Conservation (phyloP, 257 asterid species). For the Nicotiana sylvestris region DNA sequence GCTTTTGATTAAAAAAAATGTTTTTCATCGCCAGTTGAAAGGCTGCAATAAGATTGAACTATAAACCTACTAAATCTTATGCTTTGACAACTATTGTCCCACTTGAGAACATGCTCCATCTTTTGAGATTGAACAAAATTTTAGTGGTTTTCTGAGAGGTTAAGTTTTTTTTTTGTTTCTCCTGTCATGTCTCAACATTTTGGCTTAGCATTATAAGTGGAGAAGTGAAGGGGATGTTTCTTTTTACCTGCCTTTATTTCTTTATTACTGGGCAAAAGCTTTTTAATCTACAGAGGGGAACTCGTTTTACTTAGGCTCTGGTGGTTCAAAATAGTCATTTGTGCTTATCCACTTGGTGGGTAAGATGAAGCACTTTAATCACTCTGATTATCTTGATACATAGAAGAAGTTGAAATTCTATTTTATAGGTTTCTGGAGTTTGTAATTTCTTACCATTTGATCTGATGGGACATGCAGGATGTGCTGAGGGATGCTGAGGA, state of each 20-base stretch:
- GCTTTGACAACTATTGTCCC: background rate
- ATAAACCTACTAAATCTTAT: background rate
- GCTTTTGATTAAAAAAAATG: background rate
- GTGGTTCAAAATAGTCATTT: background rate
- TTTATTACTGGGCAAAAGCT: background rate
- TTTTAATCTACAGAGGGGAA: background rate
- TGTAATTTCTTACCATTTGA: background rate
- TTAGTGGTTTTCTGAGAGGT: background rate
- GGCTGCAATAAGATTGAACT: background rate
- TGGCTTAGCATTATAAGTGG: background rate
- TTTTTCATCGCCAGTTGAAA: background rate
- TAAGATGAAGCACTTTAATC: background rate
- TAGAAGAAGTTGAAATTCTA: background rate
- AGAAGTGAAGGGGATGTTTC: background rate
- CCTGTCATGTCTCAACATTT: background rate
- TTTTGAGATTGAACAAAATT: background rate
- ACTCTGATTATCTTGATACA: background rate
- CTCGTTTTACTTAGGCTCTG: background rate
- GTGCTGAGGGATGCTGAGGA: conserved; percentile 76
- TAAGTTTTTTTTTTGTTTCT: background rate
- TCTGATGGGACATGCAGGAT: conserved; percentile 49
- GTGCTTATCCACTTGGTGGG: background rate
- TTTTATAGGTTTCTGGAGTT: background rate
- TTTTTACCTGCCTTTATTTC: background rate
- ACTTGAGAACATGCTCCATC: background rate